Evolutionary conservation across 768 basidiomycete species (phyloP).

Genomic region (Sistotremastrum niveocremeum): DNA sequence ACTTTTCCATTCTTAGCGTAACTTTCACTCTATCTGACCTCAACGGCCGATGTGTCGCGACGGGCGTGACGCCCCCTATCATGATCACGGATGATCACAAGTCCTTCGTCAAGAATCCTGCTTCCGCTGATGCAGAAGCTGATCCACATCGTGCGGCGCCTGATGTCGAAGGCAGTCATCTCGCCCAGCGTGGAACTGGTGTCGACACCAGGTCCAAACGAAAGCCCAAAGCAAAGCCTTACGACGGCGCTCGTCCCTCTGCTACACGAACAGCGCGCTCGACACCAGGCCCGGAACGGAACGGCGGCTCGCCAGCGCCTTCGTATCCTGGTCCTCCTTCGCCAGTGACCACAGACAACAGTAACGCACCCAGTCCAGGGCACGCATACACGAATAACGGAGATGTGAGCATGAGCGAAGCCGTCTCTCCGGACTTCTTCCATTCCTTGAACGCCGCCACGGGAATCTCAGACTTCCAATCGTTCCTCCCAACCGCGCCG

Average conservation of each 20-base stretch:
- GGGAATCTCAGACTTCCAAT: too few relatives aligned
- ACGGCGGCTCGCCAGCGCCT: too few relatives aligned
- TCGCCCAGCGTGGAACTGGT: too few relatives aligned
- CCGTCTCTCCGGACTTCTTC: too few relatives aligned
- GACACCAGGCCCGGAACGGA: too few relatives aligned
- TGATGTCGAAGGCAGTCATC: slow-evolving; percentile 2
- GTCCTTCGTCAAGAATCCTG: slow-evolving; percentile 31
- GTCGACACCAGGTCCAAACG: not conserved
- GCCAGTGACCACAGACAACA: too few relatives aligned
- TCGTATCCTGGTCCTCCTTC: too few relatives aligned
- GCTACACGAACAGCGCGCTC: not conserved
- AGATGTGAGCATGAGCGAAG: too few relatives aligned
- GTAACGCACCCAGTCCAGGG: too few relatives aligned
- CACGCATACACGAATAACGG: too few relatives aligned
- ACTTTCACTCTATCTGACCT: slow-evolving; percentile 77
- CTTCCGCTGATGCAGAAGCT: not conserved
- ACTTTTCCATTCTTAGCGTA: slow-evolving; percentile 31
- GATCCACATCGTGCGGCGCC: not conserved
- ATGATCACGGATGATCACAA: slow-evolving; percentile 99
- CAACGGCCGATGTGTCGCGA: slow-evolving; percentile 65
- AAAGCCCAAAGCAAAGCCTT: not conserved
- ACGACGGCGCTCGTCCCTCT: not conserved
- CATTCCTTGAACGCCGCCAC: too few relatives aligned
- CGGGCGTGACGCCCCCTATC: slow-evolving; percentile 75
- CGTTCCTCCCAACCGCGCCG: not conserved